Conservation (phyloP, 2,329 filamentous ascomycete species). For the Rasamsonia emersonii region DNA sequence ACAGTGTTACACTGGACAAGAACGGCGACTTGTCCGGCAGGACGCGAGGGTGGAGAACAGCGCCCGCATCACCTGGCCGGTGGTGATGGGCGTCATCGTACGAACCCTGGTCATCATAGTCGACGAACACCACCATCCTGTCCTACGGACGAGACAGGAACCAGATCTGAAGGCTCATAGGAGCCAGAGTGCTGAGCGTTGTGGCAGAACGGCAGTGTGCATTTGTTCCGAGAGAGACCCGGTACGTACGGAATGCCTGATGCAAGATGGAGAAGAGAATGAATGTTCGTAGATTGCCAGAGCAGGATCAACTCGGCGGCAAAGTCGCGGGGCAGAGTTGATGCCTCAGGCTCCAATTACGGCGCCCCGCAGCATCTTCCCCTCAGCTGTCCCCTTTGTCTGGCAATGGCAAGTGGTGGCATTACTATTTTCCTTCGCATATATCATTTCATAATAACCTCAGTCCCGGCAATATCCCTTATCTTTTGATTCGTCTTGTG, state of each 20-base stretch:
- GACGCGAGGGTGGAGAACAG: constrained; percentile 10
- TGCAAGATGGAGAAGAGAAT: not conserved
- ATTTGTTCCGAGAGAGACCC: not conserved
- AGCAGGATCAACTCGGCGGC: too few relatives aligned
- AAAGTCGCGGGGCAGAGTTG: not conserved
- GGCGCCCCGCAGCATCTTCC: not conserved
- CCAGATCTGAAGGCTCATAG: constrained; percentile 5
- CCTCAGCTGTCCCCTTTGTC: too few relatives aligned
- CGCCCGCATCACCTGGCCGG: constrained; percentile 9
- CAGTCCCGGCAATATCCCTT: too few relatives aligned
- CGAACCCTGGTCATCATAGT: constrained; percentile 35
- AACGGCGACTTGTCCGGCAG: constrained; percentile 14
- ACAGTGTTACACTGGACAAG: constrained; percentile 2
- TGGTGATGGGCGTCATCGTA: constrained; percentile 19
- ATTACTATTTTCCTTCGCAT: too few relatives aligned
- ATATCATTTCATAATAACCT: too few relatives aligned
- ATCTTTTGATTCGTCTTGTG: constrained; percentile 1
- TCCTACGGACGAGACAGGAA: constrained; percentile 11
- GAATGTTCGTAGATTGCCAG: too few relatives aligned
- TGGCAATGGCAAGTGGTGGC: too few relatives aligned
- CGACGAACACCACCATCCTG: constrained; percentile 42
- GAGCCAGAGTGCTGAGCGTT: constrained; percentile 11
- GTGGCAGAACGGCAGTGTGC: too few relatives aligned
- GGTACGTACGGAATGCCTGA: not conserved
- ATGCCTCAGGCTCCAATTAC: constrained; percentile 1